A percentile compares a stretch with the other conserved stretches of the same genome.
Evolutionary conservation across 441 rosid genomes (phyloP).

Genomic region (Aquilaria agallochum): DNA sequence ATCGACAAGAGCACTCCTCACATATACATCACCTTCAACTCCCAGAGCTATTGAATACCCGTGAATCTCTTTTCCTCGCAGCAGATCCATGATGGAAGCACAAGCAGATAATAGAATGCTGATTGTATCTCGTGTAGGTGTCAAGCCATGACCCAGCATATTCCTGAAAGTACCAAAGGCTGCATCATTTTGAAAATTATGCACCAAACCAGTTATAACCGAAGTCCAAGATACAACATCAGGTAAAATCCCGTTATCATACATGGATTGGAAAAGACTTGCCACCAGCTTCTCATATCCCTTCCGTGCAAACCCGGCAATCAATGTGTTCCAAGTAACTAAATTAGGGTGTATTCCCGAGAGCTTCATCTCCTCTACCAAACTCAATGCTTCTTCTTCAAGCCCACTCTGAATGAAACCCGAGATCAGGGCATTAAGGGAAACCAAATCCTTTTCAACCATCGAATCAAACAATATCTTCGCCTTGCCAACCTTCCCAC

Average conservation of each 20-base stretch:
- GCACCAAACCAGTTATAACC: slow-evolving; percentile 69
- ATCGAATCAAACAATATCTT: slow-evolving; percentile 40
- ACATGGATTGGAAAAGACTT: slow-evolving; percentile 49
- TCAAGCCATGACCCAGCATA: slow-evolving; percentile 50
- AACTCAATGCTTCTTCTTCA: slow-evolving; percentile 42
- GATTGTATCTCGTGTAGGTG: slow-evolving; percentile 63
- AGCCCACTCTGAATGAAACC: slow-evolving; percentile 55
- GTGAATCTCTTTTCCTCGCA: slow-evolving; percentile 67
- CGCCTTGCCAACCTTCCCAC: slow-evolving; percentile 41
- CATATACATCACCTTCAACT: slow-evolving; percentile 48
- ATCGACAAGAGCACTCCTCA: slow-evolving; percentile 67
- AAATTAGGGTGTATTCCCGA: slow-evolving; percentile 48
- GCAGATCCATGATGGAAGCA: slow-evolving; percentile 35
- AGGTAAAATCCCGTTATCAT: slow-evolving; percentile 39
- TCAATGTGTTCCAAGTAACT: slow-evolving; percentile 67
- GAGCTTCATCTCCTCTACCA: slow-evolving; percentile 41
- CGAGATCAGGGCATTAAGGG: slow-evolving; percentile 68
- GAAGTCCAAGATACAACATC: slow-evolving; percentile 87
- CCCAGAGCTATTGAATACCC: slow-evolving; percentile 60
- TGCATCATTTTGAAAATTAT: slow-evolving; percentile 40
- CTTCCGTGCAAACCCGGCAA: slow-evolving; percentile 59
- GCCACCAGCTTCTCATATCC: slow-evolving; percentile 44
- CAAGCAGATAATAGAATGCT: slow-evolving; percentile 76
- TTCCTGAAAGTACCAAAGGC: slow-evolving; percentile 54
- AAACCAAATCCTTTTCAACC: slow-evolving; percentile 54